Evolutionary conservation across 2,329 filamentous ascomycete genomes (phyloP).

Genomic region (Coniochaeta sp.): DNA sequence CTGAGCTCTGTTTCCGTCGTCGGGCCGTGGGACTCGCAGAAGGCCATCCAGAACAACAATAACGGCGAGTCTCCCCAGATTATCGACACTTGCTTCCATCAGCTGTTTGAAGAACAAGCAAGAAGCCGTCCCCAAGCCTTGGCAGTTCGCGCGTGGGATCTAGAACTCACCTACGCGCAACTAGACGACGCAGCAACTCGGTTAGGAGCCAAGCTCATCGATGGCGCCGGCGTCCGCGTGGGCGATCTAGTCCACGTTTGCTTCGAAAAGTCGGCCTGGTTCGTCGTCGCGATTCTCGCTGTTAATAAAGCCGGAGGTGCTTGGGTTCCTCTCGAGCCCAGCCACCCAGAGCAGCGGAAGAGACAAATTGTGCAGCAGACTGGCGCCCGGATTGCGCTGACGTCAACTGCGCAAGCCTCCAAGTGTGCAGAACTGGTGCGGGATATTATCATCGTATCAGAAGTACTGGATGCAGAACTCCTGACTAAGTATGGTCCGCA

Average conservation of each 20-base stretch:
- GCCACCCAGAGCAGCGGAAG: constrained; percentile 2
- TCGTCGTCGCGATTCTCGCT: constrained; percentile 1
- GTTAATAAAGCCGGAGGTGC: constrained; percentile 5
- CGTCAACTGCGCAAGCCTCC: too few relatives aligned
- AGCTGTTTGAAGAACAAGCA: not conserved
- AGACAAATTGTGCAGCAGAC: not conserved
- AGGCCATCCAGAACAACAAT: too few relatives aligned
- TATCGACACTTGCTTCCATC: too few relatives aligned
- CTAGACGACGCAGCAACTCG: not conserved
- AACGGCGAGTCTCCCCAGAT: too few relatives aligned
- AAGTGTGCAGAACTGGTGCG: too few relatives aligned
- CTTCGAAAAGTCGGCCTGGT: constrained; percentile 6
- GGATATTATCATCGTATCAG: too few relatives aligned
- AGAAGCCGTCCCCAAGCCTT: not conserved
- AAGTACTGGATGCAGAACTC: too few relatives aligned
- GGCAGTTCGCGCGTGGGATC: not conserved
- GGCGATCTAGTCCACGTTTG: not conserved
- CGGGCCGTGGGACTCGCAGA: too few relatives aligned
- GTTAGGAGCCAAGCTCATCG: not conserved
- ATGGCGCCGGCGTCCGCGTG: not conserved
- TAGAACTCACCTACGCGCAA: not conserved
- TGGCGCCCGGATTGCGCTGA: too few relatives aligned
- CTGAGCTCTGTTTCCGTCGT: too few relatives aligned
- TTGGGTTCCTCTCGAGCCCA: constrained; percentile 3
- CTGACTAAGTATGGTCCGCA: too few relatives aligned